phyloP scores from a whole-genome alignment of 768 basidiomycete genomes.

The Trametopsis cervina region DNA sequence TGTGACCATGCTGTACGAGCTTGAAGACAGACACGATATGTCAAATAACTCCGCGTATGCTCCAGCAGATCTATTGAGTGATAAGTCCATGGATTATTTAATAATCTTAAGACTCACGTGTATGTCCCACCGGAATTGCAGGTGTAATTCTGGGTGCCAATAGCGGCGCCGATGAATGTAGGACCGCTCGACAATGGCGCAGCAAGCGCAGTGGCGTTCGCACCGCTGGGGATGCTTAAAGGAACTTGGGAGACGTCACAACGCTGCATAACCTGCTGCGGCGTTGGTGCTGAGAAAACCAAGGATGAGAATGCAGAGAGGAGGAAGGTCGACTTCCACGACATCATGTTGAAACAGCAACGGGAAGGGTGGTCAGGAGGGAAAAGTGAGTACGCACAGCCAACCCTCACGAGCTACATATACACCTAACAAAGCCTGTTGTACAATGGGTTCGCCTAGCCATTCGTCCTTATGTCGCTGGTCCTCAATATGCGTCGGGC shows the following conservation, averaged over 20 bases:
- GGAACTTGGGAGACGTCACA: slow-evolving; percentile 16
- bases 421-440: too few relatives aligned
- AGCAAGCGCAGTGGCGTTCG: slow-evolving; percentile 19
- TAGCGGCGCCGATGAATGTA: slow-evolving; percentile 32
- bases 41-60: slow-evolving; percentile 49
- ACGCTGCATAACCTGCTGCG: background rate
- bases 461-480: too few relatives aligned
- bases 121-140: slow-evolving; percentile 31
- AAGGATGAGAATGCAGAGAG: too few relatives aligned
- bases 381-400: too few relatives aligned
- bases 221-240: slow-evolving; percentile 15
- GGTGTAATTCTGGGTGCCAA: slow-evolving; percentile 47
- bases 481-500: too few relatives aligned
- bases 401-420: too few relatives aligned
- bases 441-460: too few relatives aligned
- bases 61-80: slow-evolving; percentile 8
- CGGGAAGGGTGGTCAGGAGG: too few relatives aligned
- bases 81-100: too few relatives aligned
- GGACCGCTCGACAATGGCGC: slow-evolving; percentile 26
- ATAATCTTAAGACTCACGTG: slow-evolving; percentile 36
- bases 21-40: slow-evolving; percentile 38
- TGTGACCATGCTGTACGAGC: slow-evolving; percentile 25
- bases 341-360: too few relatives aligned
- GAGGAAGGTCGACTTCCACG: too few relatives aligned
- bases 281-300: too few relatives aligned